Evolutionary conservation across 495 filamentous ascomycete genomes (phyloP).

Genomic region (Polyplosphaeria fusca): DNA sequence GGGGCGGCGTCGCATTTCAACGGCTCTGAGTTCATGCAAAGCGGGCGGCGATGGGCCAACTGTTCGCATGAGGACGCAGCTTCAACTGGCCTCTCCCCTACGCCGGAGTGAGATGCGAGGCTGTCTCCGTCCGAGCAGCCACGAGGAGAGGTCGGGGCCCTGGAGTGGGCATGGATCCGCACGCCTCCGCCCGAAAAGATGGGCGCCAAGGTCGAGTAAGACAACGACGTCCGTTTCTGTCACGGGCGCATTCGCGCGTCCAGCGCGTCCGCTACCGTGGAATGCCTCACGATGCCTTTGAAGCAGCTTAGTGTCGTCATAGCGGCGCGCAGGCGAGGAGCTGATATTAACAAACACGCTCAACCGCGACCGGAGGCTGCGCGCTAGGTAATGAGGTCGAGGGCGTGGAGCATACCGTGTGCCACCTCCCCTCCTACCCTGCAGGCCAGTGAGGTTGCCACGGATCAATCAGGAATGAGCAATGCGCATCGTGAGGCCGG

Average conservation of each 20-base stretch:
- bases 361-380: background rate
- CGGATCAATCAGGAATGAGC: constrained; percentile 19
- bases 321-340: background rate
- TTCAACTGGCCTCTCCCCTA: too few relatives aligned
- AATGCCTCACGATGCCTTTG: background rate
- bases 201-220: constrained; percentile 24
- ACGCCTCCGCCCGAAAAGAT: constrained; percentile 1
- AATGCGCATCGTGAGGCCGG: constrained; percentile 4
- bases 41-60: too few relatives aligned
- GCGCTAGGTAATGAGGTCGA: constrained; percentile 14
- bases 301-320: background rate
- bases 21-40: too few relatives aligned
- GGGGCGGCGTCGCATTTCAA: too few relatives aligned
- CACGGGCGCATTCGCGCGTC: constrained; percentile 5
- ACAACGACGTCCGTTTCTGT: background rate
- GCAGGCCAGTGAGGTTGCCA: constrained; percentile 12
- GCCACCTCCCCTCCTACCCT: constrained; percentile 9
- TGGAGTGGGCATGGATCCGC: background rate
- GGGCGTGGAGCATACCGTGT: constrained; percentile 8
- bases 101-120: too few relatives aligned
- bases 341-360: background rate
- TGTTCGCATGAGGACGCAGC: too few relatives aligned
- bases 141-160: too few relatives aligned
- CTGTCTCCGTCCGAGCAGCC: constrained; percentile 3
- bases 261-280: background rate